Conservation (phyloP, 148 eudicot genomes). For the Cornus controversa region DNA sequence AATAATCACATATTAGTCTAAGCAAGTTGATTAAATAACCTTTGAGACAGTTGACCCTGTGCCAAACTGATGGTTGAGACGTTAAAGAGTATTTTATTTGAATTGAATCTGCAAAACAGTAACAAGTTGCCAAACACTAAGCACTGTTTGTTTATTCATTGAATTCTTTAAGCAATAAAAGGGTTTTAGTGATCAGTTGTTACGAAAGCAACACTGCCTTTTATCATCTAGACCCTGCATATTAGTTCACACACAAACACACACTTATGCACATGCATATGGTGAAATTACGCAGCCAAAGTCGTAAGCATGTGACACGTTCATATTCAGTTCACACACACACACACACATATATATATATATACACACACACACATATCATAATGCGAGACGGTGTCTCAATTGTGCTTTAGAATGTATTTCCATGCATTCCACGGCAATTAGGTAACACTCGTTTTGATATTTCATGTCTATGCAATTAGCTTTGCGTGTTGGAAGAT, state of each 20-base stretch:
- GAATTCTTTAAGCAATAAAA: conserved; percentile 1
- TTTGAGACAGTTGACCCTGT: background rate
- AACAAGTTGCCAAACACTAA: conserved; percentile 2
- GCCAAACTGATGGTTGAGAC: background rate
- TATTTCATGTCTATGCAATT: no score
- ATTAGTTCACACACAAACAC: background rate
- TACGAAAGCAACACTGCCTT: background rate
- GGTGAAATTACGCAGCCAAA: background rate
- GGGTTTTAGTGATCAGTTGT: background rate
- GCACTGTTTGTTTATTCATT: background rate
- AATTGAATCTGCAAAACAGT: background rate
- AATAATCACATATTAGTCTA: background rate
- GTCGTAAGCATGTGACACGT: no score
- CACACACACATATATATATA: no score
- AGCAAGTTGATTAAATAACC: background rate
- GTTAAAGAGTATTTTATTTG: conserved; percentile 1
- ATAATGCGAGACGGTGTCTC: no score
- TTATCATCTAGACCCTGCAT: conserved; percentile 9
- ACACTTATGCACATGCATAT: background rate
- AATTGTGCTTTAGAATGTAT: no score
- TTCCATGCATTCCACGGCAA: no score
- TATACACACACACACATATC: no score
- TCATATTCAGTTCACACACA: no score
- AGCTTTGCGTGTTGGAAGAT: no score
- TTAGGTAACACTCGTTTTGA: no score